Percentiles rank a stretch among this genome's conserved stretches.
These are phyloP conservation scores for Taiozyma sp. DNA, from an alignment of 1,139 yeast species.

Conservation along the genomic window DNA sequence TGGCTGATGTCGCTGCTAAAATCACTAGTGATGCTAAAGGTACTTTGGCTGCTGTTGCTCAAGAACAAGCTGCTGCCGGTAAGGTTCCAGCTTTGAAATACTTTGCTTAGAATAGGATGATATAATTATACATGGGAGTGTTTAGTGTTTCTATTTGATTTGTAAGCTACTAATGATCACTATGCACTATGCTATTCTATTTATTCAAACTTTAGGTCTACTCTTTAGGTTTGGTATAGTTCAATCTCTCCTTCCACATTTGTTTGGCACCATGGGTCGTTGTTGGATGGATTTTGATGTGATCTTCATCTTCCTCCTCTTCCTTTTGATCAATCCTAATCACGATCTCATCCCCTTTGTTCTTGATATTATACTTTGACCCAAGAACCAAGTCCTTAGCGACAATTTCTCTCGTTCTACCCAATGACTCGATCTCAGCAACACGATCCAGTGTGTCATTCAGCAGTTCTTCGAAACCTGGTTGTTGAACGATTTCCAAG, in stretches of 20 bases:
- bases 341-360: constrained; percentile 3
- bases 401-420: constrained; percentile 77
- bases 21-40: constrained; percentile 47
- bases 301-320: constrained; percentile 18
- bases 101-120: constrained; percentile 22
- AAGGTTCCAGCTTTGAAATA: constrained; percentile 38
- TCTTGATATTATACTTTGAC: constrained; percentile 33
- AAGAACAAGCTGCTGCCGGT: constrained; percentile 36
- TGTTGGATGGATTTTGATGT: constrained; percentile 23
- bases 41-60: constrained; percentile 43
- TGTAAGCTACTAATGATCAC: neutral
- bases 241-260: constrained; percentile 21
- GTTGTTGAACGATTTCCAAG: constrained; percentile 67
- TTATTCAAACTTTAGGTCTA: neutral
- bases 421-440: constrained; percentile 68
- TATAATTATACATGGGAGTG: too few species aligned
- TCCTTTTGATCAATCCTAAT: constrained; percentile 10
- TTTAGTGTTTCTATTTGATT: too few species aligned
- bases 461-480: constrained; percentile 65
- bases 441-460: constrained; percentile 69
- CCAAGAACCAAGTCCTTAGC: constrained; percentile 64
- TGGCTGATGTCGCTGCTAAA: constrained; percentile 64
- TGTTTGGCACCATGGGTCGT: constrained; percentile 18
- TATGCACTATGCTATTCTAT: neutral
- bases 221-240: neutral